phyloP scores from a whole-genome alignment of 192 early-diverging fungal species.

The Linnemannia hyalina region DNA sequence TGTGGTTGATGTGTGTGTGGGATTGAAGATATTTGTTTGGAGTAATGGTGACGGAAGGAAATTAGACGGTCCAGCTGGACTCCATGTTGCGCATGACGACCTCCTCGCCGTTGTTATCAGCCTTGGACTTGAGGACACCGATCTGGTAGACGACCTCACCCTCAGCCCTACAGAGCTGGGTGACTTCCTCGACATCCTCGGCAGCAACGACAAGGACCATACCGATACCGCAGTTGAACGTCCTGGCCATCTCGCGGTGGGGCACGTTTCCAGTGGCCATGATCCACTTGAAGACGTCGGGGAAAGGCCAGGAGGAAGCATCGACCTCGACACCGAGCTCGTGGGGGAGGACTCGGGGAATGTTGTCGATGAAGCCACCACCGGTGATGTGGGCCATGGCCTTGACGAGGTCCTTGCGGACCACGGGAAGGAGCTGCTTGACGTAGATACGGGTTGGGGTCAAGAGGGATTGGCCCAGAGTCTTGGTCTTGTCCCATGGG shows the following conservation, averaged over 20 bases:
- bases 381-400: constrained; percentile 99
- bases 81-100: constrained; percentile 63
- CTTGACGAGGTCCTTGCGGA: constrained; percentile 86
- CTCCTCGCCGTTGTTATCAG: constrained; percentile 63
- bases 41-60: background rate
- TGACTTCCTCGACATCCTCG: constrained; percentile 73
- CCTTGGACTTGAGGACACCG: constrained; percentile 70
- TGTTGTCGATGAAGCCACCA: constrained; percentile 98
- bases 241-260: constrained; percentile 91
- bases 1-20: too few relatives aligned
- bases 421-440: constrained; percentile 87
- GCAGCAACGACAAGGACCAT: constrained; percentile 92
- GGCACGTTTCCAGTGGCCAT: constrained; percentile 85
- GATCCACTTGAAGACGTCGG: constrained; percentile 96
- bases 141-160: constrained; percentile 82
- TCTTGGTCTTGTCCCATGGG: constrained; percentile 80
- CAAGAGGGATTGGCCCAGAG: constrained; percentile 89
- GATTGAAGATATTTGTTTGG: background rate
- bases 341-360: constrained; percentile 94
- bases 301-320: constrained; percentile 83
- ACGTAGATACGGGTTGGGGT: constrained; percentile 98
- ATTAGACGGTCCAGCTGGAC: constrained; percentile 46
- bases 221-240: constrained; percentile 99
- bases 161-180: constrained; percentile 65
- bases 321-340: constrained; percentile 87